Percentiles rank a stretch among this genome's conserved stretches.
phyloP scores from a whole-genome alignment of 768 basidiomycete species.

The Lactifluus volemus region DNA sequence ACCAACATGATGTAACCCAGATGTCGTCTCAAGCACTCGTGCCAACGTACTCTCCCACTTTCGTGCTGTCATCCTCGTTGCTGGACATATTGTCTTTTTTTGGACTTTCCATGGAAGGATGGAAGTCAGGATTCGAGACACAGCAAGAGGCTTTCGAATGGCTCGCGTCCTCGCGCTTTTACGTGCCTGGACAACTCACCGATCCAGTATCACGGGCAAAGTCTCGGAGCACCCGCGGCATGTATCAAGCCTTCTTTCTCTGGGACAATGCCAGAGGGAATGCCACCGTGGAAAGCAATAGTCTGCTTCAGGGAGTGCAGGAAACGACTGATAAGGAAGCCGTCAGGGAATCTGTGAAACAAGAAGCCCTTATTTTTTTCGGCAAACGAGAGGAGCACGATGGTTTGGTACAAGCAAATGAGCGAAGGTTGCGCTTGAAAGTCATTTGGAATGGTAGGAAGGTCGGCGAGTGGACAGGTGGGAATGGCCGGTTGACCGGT shows the following conservation, averaged over 20 bases:
- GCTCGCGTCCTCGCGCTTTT: slow-evolving; percentile 45
- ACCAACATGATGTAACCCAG: slow-evolving; percentile 29
- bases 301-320: neutral
- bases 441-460: slow-evolving; percentile 39
- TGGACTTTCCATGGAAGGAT: slow-evolving; percentile 44
- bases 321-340: neutral
- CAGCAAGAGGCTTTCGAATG: slow-evolving; percentile 50
- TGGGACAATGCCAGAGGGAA: slow-evolving; percentile 21
- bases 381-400: slow-evolving; percentile 43
- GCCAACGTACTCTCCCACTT: slow-evolving; percentile 29
- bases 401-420: slow-evolving; percentile 25
- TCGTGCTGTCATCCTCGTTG: slow-evolving; percentile 43
- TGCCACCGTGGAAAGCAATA: neutral
- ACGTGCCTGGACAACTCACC: slow-evolving; percentile 34
- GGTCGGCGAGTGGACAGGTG: slow-evolving; percentile 47
- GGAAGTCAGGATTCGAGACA: slow-evolving; percentile 46
- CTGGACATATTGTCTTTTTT: slow-evolving; percentile 46
- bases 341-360: slow-evolving; percentile 16
- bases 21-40: slow-evolving; percentile 30
- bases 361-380: slow-evolving; percentile 45
- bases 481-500: slow-evolving; percentile 41
- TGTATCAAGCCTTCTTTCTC: slow-evolving; percentile 51
- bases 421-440: slow-evolving; percentile 31
- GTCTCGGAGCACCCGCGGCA: slow-evolving; percentile 38
- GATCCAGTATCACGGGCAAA: slow-evolving; percentile 26